Evolutionary conservation across 805 yeast species (phyloP), one percentile per base, ranked within the genome.

Genomic region (Metschnikowia arizonensis): DNA sequence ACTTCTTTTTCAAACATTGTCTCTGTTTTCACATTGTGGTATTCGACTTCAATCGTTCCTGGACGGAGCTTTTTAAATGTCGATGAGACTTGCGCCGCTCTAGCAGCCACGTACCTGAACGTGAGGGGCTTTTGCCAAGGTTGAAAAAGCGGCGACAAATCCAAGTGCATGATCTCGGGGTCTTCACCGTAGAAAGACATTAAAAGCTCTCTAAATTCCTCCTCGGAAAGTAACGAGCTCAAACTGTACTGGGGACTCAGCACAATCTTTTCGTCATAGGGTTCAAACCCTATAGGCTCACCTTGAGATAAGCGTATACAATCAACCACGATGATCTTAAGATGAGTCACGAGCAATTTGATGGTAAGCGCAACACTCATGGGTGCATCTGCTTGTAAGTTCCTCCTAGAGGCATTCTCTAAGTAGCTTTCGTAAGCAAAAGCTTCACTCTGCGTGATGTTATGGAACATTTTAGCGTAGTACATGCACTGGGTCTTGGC

Each of bases 401-500:
- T 68, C 50, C 85, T 68, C 31, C 72, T 58, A n/a, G 47, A 46
- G 8, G 79, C 74, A 57, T 81, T 81, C 21, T 68, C 65, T 1
- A 74, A 40, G 24, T 81, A 57, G 52, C 72, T 68, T 1, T 61
- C 45, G 56, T 77, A 79, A 0, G 78, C 65, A 12, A 55, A 49
- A 0, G 48, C 35, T 2, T 59, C 52, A 33, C 59, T 46, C 21
- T 45, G 18, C 47, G 47, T 23, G 5, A 49, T 43, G 56, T 58
- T 21, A 48, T 35, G 29, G 19, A 60, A 57, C 7, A 85, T 70
- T 33, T 68, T 61, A 17, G 78, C 65, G 58, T 85, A 85, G 50
- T 80, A 74, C 63, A 72, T 71, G 3, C 82, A 80, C 63, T 85
- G 93, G n/a, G 72, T 48, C 54, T 74, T 73, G 1, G 85, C 74